A percentile compares a stretch with the other conserved stretches of the same genome.
These are phyloP conservation scores for Trichoderma polysporum DNA, from an alignment of 2,329 filamentous ascomycete species.

Conservation along the genomic window DNA sequence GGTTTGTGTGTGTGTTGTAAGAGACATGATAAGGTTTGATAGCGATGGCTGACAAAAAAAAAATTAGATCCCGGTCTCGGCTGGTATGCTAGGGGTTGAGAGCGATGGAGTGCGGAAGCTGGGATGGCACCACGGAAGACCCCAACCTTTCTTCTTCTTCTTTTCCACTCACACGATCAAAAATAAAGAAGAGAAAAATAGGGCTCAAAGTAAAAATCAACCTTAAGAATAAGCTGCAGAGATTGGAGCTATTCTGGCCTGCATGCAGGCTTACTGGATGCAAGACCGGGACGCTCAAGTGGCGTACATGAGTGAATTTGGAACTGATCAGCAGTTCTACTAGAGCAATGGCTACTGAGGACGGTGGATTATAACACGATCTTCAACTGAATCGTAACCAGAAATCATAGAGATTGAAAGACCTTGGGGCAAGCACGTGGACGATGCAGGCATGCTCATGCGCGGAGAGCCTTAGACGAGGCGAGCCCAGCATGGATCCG, in stretches of 20 bases:
- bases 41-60: neutral
- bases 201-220: constrained; percentile 12
- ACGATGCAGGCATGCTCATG: constrained; percentile 14
- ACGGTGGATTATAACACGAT: constrained; percentile 3
- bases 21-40: constrained; percentile 20
- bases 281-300: neutral
- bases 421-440: constrained; percentile 9
- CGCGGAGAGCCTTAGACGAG: constrained; percentile 2
- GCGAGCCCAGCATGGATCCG: neutral
- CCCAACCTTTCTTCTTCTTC: neutral
- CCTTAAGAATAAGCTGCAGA: constrained; percentile 11
- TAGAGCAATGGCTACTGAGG: neutral
- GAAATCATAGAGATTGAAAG: neutral
- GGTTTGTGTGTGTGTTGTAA: constrained; percentile 21
- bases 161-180: neutral
- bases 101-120: neutral
- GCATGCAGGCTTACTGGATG: neutral
- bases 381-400: neutral
- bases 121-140: neutral
- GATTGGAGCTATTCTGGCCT: neutral
- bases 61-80: neutral
- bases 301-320: neutral
- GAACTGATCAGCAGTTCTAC: constrained; percentile 16
- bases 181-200: neutral
- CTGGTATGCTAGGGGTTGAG: neutral